Evolutionary conservation across 371 early-diverging fungal species (phyloP).

Genomic region (Chytridiales sp.): DNA sequence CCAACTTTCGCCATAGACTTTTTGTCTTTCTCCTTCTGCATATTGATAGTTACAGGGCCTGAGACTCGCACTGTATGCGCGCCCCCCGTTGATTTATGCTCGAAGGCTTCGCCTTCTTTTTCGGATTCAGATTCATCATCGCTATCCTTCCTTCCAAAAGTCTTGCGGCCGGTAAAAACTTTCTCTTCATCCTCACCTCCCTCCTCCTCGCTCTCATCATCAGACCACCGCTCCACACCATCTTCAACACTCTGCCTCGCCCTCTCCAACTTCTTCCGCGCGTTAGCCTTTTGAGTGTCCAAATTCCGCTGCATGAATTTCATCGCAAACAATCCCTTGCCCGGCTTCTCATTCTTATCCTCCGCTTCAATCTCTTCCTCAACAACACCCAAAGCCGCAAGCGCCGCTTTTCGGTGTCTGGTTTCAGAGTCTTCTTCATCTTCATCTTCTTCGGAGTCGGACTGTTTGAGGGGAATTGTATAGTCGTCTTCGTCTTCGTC

Average conservation of each 20-base stretch:
- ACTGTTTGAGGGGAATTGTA: slow-evolving; percentile 16
- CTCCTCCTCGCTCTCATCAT: slow-evolving; percentile 4
- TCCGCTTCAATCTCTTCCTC: slow-evolving; percentile 23
- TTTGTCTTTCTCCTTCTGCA: slow-evolving; percentile 54
- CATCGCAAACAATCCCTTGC: slow-evolving; percentile 88
- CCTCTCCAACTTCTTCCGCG: slow-evolving; percentile 53
- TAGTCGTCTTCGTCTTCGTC: slow-evolving; percentile 30
- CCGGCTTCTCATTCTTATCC: slow-evolving; percentile 45
- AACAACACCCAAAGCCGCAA: slow-evolving; percentile 25
- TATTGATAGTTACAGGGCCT: slow-evolving; percentile 19
- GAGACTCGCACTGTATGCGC: slow-evolving; percentile 11
- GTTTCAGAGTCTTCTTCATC: slow-evolving; percentile 41
- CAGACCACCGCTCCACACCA: slow-evolving; percentile 28
- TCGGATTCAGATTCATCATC: slow-evolving; percentile 4
- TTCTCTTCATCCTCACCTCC: slow-evolving; percentile 1
- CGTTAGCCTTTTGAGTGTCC: slow-evolving; percentile 31
- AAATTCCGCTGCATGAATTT: slow-evolving; percentile 86
- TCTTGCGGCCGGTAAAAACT: slow-evolving; percentile 4
- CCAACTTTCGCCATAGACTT: background rate
- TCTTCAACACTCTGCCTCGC: slow-evolving; percentile 44
- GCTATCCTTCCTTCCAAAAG: slow-evolving; percentile 1
- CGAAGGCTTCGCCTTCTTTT: background rate
- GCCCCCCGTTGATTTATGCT: background rate
- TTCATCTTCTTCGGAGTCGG: slow-evolving; percentile 31
- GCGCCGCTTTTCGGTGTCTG: slow-evolving; percentile 48